phyloP scores from a whole-genome alignment of 768 basidiomycete genomes.

The Mycena maculata region DNA sequence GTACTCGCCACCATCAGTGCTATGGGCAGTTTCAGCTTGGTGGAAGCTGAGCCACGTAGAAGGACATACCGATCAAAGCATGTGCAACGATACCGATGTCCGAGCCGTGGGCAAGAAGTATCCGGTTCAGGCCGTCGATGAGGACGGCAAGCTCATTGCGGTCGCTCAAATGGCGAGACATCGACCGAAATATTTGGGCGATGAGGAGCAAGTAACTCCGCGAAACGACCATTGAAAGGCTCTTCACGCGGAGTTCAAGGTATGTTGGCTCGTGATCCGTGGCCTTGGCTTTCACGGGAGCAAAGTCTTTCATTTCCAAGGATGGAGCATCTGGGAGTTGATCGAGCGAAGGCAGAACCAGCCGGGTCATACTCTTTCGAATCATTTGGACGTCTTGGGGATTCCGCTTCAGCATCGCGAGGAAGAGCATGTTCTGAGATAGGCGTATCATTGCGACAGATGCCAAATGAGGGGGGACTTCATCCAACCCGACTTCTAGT shows the following conservation, averaged over 20 bases:
- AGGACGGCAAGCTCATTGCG: conserved; percentile 73
- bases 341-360: conserved; percentile 65
- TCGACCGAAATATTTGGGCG: conserved; percentile 76
- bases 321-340: conserved; percentile 37
- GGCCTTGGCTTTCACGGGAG: conserved; percentile 49
- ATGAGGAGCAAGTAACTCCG: conserved; percentile 77
- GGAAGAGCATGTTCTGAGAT: conserved; percentile 77
- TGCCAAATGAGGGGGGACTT: conserved; percentile 56
- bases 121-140: conserved; percentile 77
- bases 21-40: conserved; percentile 38
- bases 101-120: conserved; percentile 73
- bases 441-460: conserved; percentile 72
- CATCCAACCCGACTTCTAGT: conserved; percentile 51
- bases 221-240: conserved; percentile 71
- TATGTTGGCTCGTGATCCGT: conserved; percentile 6
- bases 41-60: not conserved
- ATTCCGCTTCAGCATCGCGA: conserved; percentile 71
- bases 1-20: conserved; percentile 82
- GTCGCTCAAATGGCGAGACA: conserved; percentile 79
- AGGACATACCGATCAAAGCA: conserved; percentile 75
- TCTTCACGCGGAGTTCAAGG: conserved; percentile 43
- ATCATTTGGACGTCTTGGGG: conserved; percentile 75
- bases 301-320: conserved; percentile 60
- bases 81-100: conserved; percentile 85
- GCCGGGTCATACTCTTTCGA: conserved; percentile 71